A percentile compares a stretch with the other conserved stretches of the same genome.
Evolutionary conservation across 202 grass and related monocot genomes (phyloP).

Genomic region (Schoenoplectus tabernaemontani): DNA sequence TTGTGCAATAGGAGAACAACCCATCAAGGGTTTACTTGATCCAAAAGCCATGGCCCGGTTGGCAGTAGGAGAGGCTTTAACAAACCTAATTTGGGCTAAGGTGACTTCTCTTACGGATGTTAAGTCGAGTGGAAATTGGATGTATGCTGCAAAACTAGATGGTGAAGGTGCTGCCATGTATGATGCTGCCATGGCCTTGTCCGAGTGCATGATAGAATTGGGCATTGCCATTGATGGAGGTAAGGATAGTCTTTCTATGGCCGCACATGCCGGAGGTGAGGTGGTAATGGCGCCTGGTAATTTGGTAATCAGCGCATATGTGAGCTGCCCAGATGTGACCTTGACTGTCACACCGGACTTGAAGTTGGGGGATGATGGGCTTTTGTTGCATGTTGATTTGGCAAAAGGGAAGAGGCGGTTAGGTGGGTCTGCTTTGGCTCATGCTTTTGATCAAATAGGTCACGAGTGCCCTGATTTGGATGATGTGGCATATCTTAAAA

Average conservation of each 20-base stretch:
- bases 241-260: constrained; percentile 98
- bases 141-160: constrained; percentile 93
- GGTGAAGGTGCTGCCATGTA: constrained; percentile 92
- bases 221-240: constrained; percentile 93
- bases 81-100: constrained; percentile 92
- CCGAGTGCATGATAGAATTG: constrained; percentile 84
- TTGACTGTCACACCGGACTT: constrained; percentile 86
- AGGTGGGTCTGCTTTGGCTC: constrained; percentile 75
- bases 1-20: constrained; percentile 80
- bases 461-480: constrained; percentile 80
- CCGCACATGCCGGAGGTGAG: constrained; percentile 63
- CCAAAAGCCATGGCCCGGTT: constrained; percentile 74
- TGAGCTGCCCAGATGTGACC: constrained; percentile 90
- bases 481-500: constrained; percentile 69
- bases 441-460: constrained; percentile 88
- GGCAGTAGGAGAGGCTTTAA: constrained; percentile 79
- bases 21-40: constrained; percentile 76
- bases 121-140: constrained; percentile 93
- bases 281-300: constrained; percentile 86
- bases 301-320: constrained; percentile 82
- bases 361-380: constrained; percentile 60
- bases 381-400: constrained; percentile 86
- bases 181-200: constrained; percentile 67
- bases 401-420: constrained; percentile 58
- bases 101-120: constrained; percentile 68